Base-by-base conservation (phyloP, 208 protist species). In the Crithidia thermophila region DNA sequence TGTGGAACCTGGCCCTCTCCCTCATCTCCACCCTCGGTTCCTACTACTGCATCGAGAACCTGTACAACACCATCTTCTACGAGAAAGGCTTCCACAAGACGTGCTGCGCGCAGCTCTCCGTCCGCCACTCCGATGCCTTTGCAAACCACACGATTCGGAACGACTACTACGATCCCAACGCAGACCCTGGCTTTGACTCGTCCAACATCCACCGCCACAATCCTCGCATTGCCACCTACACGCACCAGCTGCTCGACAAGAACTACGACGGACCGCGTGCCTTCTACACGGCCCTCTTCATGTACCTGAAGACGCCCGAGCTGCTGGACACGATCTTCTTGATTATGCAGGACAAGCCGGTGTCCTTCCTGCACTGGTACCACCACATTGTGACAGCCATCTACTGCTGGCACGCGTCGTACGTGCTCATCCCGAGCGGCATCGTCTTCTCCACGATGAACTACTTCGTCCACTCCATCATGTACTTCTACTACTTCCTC, bases 401-500 rank as follows among this genome's bases (percentile, higher is more conserved):
- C 28, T 98, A 90, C 78, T 96, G 84, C 69, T 98, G 90, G 93
- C 75, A 90, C 55, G 82, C 89, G 0, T 91, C 80, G 7, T 63
- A 73, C 49, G 34, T 60, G 18, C 52, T 64, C 0, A 83, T 85
- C 18, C 72, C 72, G 13, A 75, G 71, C 59, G 67, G 75, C 30
- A 82, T 82, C 66, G 85, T 80, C 20, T 56, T 71, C 68, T 83
- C 85, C 21, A 67, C 84, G 11, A 94, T 98, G 87, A 98, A 98
- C 72, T 90, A 93, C 75, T 77, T 63, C 27, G 94, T 98, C 18
- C 96, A 98, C 78, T 71, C 87, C 18, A 82, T 98, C 79, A 98
- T 98, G 94, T 98, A 98, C 80, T 87, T 87, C 4, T 98, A 98
- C 79, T 98, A 97, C 68, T 79, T 83, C 49, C 58, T 95, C 21